Base-by-base conservation (phyloP, 305 asterid genomes). In the Petunia hybrid region DNA sequence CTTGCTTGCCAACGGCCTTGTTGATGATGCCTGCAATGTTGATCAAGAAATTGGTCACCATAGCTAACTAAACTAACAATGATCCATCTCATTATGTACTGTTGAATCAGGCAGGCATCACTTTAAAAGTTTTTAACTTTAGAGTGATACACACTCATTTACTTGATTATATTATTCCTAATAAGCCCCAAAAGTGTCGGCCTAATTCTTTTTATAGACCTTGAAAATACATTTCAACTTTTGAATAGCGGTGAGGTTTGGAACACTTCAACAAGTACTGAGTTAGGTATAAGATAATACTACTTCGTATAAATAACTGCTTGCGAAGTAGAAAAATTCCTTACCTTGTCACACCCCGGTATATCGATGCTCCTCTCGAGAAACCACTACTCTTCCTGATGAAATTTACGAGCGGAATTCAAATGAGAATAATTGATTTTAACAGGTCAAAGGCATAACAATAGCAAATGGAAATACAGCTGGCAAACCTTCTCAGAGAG, bases 1-100 rank as follows among this genome's bases (percentile, higher is more conserved):
- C 99, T 89, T 14, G 99, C 99, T 81, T 96, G 99, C 99, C 99
- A 96, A 0, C 99, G 90, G n/a, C 99, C 98, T 88, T 93, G 98
- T 74, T 96, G 99, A 81, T 94, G 99, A 89, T 96, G 98, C 92
- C 99, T 96, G 90, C 84, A 83, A 22, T 16, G 31, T 65, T 38
- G 51, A 46, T 35, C 38, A 36, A 74, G 4, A 53, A 6, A 1
- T 74, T 0, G 14, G 76, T 16, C 59, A 9, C 75, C 14, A 0
- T 12, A 5, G 38, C 46, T 3, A 51, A 36, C 1, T 12, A 12
- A 4, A 53, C 8, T 0, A 36, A 36, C 14, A 48, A 35, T 0
- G 5, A 71, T 8, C 35, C 12, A 2, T 48, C 6, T 31, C 55
- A 14, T 22, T 22, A 22, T 22, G 31, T 22, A 22, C 31, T 22